Base-by-base conservation (phyloP, 2,329 filamentous ascomycete species). In the Dendrostoma leiphaemia region DNA sequence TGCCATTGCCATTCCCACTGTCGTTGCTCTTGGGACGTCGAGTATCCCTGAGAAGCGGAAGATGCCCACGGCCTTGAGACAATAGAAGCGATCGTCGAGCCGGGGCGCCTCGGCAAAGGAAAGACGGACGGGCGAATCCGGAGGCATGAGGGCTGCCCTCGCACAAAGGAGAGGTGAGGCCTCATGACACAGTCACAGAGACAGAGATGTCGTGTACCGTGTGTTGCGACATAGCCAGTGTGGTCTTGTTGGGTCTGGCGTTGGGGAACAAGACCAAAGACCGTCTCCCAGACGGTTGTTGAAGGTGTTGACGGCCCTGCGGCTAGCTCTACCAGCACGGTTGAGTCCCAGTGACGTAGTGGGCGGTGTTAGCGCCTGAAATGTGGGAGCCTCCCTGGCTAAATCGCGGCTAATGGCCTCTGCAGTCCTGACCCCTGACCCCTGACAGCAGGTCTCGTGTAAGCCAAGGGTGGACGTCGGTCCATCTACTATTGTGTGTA, bases 121-220 rank as follows among this genome's bases (percentile, higher is more conserved):
- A 48, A 28, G n/a, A 7, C 10, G 38, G 32, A 44, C 35, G 24
- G 47, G 38, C 47, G 48, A 12, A 48, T 48, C 43, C 48, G 44
- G 26, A 55, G 51, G 41, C 32, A 32, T 31, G 38, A 58, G 52
- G 43, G 34, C 19, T 43, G 48, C 37, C 56, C 52, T 55, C 49
- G 48, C 13, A 45, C 31, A 41, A 41, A n/a, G 35, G 48, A 45
- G 44, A 49, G 32, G 31, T 41, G 38, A 19, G 35, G 40, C 51
- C 56, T 58, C 56, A 58, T 58, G 46, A 41, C 48, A 43, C n/a
- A n/a, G n/a, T n/a, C n/a, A n/a, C n/a, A n/a, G n/a, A n/a, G n/a
- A n/a, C n/a, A 51, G 37, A 6, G 28, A 15, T 19, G 48, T 31
- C 17, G 19, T 34, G 9, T 41, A 15, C 28, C 6, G 26, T 26